Conservation (phyloP, 148 eudicot species). For the Polygonum aviculare region DNA sequence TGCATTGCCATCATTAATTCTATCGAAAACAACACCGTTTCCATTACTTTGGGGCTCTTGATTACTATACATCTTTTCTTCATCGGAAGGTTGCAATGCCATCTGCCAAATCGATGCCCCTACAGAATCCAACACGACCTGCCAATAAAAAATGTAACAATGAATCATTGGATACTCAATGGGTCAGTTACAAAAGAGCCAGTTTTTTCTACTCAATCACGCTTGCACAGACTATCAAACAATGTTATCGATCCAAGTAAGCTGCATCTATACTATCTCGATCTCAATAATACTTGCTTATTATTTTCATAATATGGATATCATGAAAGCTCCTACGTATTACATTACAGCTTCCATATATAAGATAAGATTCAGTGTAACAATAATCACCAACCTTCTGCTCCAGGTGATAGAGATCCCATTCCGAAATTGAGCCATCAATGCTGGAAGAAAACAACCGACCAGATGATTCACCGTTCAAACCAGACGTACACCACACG, state of each 20-base stretch:
- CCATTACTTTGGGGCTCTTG: constrained; percentile 17
- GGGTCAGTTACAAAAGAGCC: background rate
- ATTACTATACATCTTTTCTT: background rate
- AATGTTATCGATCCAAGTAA: background rate
- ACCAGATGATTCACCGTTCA: constrained; percentile 25
- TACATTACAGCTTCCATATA: background rate
- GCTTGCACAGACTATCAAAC: background rate
- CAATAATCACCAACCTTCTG: constrained; percentile 44
- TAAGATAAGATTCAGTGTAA: background rate
- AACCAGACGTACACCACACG: constrained; percentile 60
- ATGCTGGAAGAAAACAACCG: constrained; percentile 77
- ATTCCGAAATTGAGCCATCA: constrained; percentile 81
- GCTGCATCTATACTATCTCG: background rate
- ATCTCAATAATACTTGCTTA: background rate
- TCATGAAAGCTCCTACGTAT: background rate
- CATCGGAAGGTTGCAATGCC: constrained; percentile 41
- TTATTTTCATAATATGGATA: background rate
- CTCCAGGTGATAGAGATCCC: constrained; percentile 72
- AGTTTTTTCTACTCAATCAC: background rate
- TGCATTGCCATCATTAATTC: constrained; percentile 19
- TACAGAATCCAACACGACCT: constrained; percentile 66
- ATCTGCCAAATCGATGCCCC: constrained; percentile 92
- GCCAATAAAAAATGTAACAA: constrained; percentile 14
- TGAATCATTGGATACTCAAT: background rate
- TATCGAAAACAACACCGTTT: constrained; percentile 44